Base-by-base conservation (phyloP, 441 rosid genomes). In the Syzygium syzygioides region DNA sequence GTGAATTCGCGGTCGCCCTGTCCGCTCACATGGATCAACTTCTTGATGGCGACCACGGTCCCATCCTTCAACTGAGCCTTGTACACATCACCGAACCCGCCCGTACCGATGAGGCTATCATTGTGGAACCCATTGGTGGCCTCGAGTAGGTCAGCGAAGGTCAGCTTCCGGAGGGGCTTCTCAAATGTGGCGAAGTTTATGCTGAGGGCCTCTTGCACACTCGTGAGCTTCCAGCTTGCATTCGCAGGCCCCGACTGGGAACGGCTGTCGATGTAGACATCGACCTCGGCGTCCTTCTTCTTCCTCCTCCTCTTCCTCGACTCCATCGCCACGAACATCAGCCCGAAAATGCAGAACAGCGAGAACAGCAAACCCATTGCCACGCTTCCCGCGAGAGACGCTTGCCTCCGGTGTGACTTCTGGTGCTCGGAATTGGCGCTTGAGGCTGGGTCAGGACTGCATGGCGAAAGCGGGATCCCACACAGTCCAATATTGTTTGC, bases 341-440 rank as follows among this genome's bases (percentile, higher is more conserved):
- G 86, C 30, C 95, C 96, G 25, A 96, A 90, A 68, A 96, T 95
- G 90, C 97, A 96, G 76, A 96, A 96, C 12, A 97, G 93, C 4
- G 98, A 94, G 92, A 96, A 93, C 88, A 97, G 68, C 93, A 97
- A 89, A 26, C 98, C 98, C 97, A 96, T 96, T 2, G 95, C 99
- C 32, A 97, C 95, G 59, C 98, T 96, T 76, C 96, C 94, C 0
- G 93, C 97, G 1, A 89, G 56, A 60, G 54, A 94, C 9, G 97
- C 92, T 17, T 91, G 91, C 89, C 90, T 92, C 87, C 93, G 88
- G 6, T 90, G 94, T 86, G 98, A 94, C 88, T 94, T 92, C 90
- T 86, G 76, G 86, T 56, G 59, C 32, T 4, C 28, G 0, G 90
- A 60, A n/a, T 1, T 37, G 26, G 53, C 6, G 8, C 19, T 76